Percentiles rank a stretch among this genome's conserved stretches.
Evolutionary conservation across 768 basidiomycete genomes (phyloP).

Genomic region (Lactarius quietus): DNA sequence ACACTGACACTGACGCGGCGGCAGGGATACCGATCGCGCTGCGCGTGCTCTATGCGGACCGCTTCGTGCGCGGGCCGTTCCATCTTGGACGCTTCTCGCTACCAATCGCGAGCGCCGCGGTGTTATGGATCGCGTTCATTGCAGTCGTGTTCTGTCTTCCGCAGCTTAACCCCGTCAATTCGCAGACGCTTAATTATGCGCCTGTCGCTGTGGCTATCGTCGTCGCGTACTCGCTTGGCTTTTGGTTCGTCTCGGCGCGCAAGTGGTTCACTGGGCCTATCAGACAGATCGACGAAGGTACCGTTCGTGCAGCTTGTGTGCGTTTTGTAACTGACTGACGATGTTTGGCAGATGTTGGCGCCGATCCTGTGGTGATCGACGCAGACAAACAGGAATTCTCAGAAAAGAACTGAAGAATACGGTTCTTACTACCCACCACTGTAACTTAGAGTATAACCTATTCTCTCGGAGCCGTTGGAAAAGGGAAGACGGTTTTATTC

Average conservation of each 20-base stretch:
- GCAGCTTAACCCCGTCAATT: conserved; percentile 63
- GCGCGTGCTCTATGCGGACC: conserved; percentile 54
- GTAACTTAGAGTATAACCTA: neutral
- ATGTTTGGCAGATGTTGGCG: conserved; percentile 36
- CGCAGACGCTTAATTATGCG: conserved; percentile 71
- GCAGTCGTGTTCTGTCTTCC: conserved; percentile 72
- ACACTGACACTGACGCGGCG: too few relatives aligned
- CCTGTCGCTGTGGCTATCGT: conserved; percentile 77
- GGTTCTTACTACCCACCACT: neutral
- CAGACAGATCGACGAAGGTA: conserved; percentile 49
- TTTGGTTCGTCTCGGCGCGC: conserved; percentile 68
- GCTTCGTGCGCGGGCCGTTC: conserved; percentile 67
- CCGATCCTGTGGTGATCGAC: conserved; percentile 36
- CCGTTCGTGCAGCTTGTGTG: neutral
- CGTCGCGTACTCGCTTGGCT: conserved; percentile 55
- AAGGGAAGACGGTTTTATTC: neutral
- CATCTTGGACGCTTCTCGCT: conserved; percentile 63
- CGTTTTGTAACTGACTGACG: too few relatives aligned
- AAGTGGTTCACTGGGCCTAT: conserved; percentile 73
- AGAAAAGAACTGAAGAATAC: neutral
- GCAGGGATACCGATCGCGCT: conserved; percentile 66
- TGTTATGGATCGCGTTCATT: conserved; percentile 71
- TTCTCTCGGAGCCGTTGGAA: too few relatives aligned
- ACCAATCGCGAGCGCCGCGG: conserved; percentile 52
- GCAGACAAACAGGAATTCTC: conserved; percentile 4